Conservation (phyloP, 2,329 filamentous ascomycete species). For the Xylaria hypoxylon region DNA sequence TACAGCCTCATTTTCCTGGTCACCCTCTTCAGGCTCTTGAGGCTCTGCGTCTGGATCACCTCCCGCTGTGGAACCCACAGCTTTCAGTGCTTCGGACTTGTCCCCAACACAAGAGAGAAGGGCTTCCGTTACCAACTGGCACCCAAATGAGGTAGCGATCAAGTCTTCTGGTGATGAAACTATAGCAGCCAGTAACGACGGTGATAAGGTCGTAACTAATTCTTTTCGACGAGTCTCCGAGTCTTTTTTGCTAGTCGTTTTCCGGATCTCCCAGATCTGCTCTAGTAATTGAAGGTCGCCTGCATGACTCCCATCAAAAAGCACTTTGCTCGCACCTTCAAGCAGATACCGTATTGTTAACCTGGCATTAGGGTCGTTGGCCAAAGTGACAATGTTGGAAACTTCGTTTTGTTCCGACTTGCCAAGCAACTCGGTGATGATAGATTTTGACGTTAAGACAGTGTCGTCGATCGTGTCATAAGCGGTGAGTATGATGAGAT, state of each 20-base stretch:
- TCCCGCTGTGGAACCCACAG: constrained; percentile 72
- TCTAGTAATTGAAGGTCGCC: constrained; percentile 77
- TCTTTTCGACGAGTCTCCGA: constrained; percentile 79
- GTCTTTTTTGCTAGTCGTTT: constrained; percentile 93
- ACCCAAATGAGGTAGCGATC: constrained; percentile 81
- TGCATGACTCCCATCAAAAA: constrained; percentile 72
- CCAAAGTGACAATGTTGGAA: constrained; percentile 72
- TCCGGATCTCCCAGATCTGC: constrained; percentile 82
- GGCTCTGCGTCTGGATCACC: constrained; percentile 60
- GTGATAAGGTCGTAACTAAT: constrained; percentile 78
- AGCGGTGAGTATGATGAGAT: constrained; percentile 83
- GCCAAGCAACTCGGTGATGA: constrained; percentile 87
- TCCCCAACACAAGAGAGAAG: constrained; percentile 81
- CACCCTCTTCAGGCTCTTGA: constrained; percentile 40
- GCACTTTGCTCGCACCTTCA: constrained; percentile 70
- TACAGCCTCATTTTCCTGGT: constrained; percentile 53
- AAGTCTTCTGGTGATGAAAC: constrained; percentile 75
- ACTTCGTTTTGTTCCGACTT: constrained; percentile 72
- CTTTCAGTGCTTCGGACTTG: constrained; percentile 78
- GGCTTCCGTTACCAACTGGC: constrained; percentile 86
- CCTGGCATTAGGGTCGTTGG: constrained; percentile 73
- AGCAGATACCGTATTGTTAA: constrained; percentile 84
- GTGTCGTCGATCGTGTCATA: constrained; percentile 97
- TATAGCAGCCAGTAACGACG: constrained; percentile 80
- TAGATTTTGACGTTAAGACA: constrained; percentile 83